phyloP scores from a whole-genome alignment of 345 rosid species.

The Triadica sebifera region DNA sequence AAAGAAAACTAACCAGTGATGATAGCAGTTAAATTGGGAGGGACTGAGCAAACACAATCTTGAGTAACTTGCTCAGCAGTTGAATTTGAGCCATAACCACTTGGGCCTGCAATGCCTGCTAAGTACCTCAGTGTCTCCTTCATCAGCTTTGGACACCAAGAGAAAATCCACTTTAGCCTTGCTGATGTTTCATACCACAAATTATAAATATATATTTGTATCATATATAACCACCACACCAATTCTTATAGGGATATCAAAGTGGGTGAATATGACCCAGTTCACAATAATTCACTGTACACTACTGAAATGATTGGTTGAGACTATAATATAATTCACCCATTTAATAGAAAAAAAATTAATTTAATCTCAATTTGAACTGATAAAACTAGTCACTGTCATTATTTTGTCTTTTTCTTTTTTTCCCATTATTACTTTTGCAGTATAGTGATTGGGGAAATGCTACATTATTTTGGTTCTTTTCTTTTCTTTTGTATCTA shows the following conservation, averaged over 20 bases:
- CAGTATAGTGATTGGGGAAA: slow-evolving; percentile 13
- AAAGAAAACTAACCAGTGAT: slow-evolving; percentile 49
- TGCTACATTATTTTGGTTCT: slow-evolving; percentile 6
- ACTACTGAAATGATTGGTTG: no score
- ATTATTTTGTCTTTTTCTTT: not conserved
- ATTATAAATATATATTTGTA: not conserved
- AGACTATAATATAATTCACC: no score
- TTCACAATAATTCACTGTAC: no score
- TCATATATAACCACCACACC: no score
- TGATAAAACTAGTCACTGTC: no score
- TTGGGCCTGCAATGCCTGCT: slow-evolving; percentile 93
- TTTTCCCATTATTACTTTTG: not conserved
- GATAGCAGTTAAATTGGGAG: slow-evolving; percentile 55
- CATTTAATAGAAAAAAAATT: no score
- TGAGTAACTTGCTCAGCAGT: slow-evolving; percentile 81
- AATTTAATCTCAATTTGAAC: no score
- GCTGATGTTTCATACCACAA: no score
- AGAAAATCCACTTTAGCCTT: slow-evolving; percentile 20
- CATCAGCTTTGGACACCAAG: slow-evolving; percentile 43
- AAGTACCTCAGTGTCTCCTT: slow-evolving; percentile 73
- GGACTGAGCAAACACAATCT: slow-evolving; percentile 18
- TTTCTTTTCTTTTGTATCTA: not conserved
- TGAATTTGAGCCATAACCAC: slow-evolving; percentile 89
- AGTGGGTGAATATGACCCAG: no score
- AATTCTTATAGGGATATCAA: no score